These are phyloP conservation scores for Ustilago trichophora DNA, from an alignment of 1,284 basidiomycete species.

Conservation along the genomic window DNA sequence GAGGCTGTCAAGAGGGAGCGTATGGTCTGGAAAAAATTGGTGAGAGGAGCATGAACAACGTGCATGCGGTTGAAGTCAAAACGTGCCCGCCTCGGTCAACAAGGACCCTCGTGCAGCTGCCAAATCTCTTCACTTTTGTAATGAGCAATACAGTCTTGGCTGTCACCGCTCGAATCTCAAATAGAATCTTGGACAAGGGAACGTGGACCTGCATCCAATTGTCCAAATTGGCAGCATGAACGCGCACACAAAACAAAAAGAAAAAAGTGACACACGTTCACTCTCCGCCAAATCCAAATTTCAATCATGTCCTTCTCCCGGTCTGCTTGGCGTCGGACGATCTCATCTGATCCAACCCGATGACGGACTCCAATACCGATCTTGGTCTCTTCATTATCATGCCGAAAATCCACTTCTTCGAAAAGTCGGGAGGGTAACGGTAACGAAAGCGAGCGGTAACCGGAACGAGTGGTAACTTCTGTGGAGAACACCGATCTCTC, in stretches of 20 bases:
- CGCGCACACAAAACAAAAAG: neutral
- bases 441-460: no score
- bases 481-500: no score
- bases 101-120: conserved; percentile 22
- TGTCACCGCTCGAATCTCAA: neutral
- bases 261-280: conserved; percentile 3
- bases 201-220: conserved; percentile 34
- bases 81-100: conserved; percentile 26
- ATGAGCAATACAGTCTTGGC: neutral
- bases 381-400: no score
- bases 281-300: neutral
- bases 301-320: neutral
- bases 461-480: no score
- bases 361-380: no score
- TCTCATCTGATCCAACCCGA: no score
- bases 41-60: conserved; percentile 9
- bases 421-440: no score
- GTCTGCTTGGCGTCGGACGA: conserved; percentile 1
- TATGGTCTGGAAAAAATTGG: neutral
- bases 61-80: conserved; percentile 16
- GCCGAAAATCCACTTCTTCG: no score
- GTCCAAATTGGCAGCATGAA: conserved; percentile 1
- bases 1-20: no score
- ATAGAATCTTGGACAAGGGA: neutral
- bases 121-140: neutral